Evolutionary conservation across 129 eudicot species (phyloP), one percentile per base, ranked within the genome.

Genomic region (Erigeron canadensis): DNA sequence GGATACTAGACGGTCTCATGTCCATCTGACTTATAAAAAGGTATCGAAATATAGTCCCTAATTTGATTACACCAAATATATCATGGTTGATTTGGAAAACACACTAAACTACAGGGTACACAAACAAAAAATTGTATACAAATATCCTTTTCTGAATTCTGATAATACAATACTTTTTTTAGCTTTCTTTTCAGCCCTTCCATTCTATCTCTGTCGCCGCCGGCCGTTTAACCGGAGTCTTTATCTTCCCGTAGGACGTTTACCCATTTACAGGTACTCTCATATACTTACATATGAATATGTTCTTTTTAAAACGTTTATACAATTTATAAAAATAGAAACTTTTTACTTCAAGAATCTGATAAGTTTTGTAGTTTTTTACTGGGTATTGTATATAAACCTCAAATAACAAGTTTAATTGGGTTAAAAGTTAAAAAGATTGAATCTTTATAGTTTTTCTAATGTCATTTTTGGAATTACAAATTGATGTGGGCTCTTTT

Each of bases 21-120:
- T n/a, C n/a, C n/a, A n/a, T n/a, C n/a, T n/a, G n/a, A n/a, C n/a
- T n/a, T n/a, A n/a, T n/a, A n/a, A n/a, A n/a, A n/a, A n/a, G n/a
- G n/a, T n/a, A n/a, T n/a, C n/a, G n/a, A n/a, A n/a, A n/a, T n/a
- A n/a, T n/a, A n/a, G n/a, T n/a, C n/a, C n/a, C n/a, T n/a, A n/a
- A n/a, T 15, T 50, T 15, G 56, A 50, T 50, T 18, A 10, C 17
- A 10, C 17, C 5, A 50, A 73, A 37, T 8, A 45, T 5, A 37
- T 48, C 0, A 62, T 56, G 48, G 69, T 19, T 74, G 63, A 41
- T 41, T 64, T 75, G 71, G 28, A 34, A 4, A 1, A 54, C 10
- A 21, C 44, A 22, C 15, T 2, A 74, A 74, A 50, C 50, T 62
- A 39, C n/a, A 75, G 57, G 79, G 79, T 41, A 18, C 37, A 10